Percentiles rank a stretch among this genome's conserved stretches.
Evolutionary conservation across 179 eudicot species (phyloP).

Genomic region (Sideroxylon spinosum): DNA sequence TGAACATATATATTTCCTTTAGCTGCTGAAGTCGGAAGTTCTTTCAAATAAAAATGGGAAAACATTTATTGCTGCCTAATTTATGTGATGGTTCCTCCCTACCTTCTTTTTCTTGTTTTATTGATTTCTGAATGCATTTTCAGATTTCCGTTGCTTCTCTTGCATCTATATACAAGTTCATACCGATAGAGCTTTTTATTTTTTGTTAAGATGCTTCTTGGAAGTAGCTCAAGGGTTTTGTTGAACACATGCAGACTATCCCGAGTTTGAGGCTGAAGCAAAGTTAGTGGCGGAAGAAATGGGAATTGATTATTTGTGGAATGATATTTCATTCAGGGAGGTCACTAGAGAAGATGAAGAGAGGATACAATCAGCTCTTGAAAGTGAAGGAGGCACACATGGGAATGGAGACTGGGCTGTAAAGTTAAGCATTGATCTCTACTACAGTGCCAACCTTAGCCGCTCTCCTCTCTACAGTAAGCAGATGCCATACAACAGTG

Average conservation of each 20-base stretch:
- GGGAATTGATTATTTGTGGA: conserved; percentile 56
- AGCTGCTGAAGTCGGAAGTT: not conserved
- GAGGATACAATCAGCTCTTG: conserved; percentile 57
- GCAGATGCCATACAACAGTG: conserved; percentile 90
- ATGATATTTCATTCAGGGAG: conserved; percentile 52
- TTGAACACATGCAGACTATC: conserved; percentile 60
- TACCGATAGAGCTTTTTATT: not conserved
- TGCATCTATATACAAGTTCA: not conserved
- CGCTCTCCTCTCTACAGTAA: conserved; percentile 93
- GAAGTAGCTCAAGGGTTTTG: not conserved
- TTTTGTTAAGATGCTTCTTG: not conserved
- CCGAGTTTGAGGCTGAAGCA: conserved; percentile 79
- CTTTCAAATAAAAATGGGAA: not conserved
- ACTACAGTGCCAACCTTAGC: conserved; percentile 81
- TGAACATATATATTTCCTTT: not conserved
- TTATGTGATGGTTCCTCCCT: conserved; percentile 5
- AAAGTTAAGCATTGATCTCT: conserved; percentile 83
- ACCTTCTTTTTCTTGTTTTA: not conserved
- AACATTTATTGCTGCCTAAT: not conserved
- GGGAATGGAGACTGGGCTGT: conserved; percentile 94
- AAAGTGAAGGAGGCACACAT: conserved; percentile 67
- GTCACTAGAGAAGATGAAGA: conserved; percentile 69
- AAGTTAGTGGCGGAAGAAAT: conserved; percentile 72
- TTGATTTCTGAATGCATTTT: not conserved
- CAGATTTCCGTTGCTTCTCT: not conserved